Base-by-base conservation (phyloP, 306 rosid genomes). In the Rubus parviflorus region DNA sequence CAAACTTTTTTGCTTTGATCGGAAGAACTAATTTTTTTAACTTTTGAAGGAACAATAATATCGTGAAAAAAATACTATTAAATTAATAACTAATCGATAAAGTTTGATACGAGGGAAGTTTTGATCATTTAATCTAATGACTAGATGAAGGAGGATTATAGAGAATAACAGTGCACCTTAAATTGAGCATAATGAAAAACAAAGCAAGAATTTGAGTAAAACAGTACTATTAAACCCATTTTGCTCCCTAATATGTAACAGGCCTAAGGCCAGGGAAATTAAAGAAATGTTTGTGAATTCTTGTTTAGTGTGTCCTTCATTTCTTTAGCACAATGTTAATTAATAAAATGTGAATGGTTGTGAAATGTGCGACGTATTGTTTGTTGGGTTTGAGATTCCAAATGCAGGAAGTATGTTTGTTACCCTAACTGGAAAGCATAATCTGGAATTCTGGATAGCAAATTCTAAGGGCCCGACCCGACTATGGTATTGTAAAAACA, bases 311-410 rank as follows among this genome's bases (percentile, higher is more conserved):
- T 22, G 35, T 37, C 11, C 11, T 16, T 42, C 23, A 8, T 43
- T 46, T 8, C 73, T 70, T 16, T 11, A 56, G 49, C 49, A 16
- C 49, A 42, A 23, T 65, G 38, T 47, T 69, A 46, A 16, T 5
- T 61, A 12, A 43, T 40, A 46, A 67, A 51, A 12, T 35, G 19
- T 49, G 35, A 1, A 30, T 30, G 10, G 35, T 41, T n/a, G 20
- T 62, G 69, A 17, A 37, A 65, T 40, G 70, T 80, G 61, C 38
- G n/a, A 51, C 58, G 52, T 40, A 17, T 8, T 70, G 56, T 61
- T 42, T 76, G 53, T 25, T 37, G 10, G 69, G 78, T 69, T 85
- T 83, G 48, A 77, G 83, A 83, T 83, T 81, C 89, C 79, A 85
- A 79, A 79, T 73, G 85, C 85, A 22, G 83, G 75, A 70, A 78